Base-by-base conservation (phyloP, 2,329 filamentous ascomycete genomes). In the Cladosporium phlei region DNA sequence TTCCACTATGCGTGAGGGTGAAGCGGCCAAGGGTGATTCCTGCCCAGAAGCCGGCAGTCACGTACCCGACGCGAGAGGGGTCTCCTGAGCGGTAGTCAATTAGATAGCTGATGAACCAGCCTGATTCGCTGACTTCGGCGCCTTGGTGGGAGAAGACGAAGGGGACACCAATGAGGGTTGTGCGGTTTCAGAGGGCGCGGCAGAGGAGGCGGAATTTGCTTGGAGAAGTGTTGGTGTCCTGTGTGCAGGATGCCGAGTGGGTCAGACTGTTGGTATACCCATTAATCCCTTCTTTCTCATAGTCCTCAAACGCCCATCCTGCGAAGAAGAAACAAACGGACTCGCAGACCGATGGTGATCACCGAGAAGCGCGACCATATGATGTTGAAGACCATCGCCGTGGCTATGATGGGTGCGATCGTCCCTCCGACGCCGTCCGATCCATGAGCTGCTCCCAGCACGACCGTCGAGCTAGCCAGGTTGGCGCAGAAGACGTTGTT, bases 71-170 rank as follows among this genome's bases (percentile, higher is more conserved):
- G 3, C 76, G 73, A 0, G 76, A 72, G 5, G 86, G 85, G 55
- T 85, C 75, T 11, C 86, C 87, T 47, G 80, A 71, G 28, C 87
- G 82, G 52, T 81, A 78, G 39, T 77, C 76, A 65, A 93, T 88
- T 29, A 94, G 71, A 69, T 90, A 94, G 2, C 85, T 88, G 52
- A 91, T 88, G 38, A 91, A 83, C 88, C 88, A 94, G 44, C 88
- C 87, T 0, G 84, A 87, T 53, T 91, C 86, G 11, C 82, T 83
- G 12, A 94, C 87, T 66, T 94, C 88, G 27, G 85, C 84, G 25
- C 87, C 88, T 66, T 93, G 86, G 64, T 95, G 94, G 20, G 82
- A 80, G 63, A 94, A 93, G 64, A 93, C 86, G 70, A 93, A 93
- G 8, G 88, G 64, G 0, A 87, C 83, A 3, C 86, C 86, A 0